Conservation (phyloP, 2,329 filamentous ascomycete genomes). For the Orbilia javanica region DNA sequence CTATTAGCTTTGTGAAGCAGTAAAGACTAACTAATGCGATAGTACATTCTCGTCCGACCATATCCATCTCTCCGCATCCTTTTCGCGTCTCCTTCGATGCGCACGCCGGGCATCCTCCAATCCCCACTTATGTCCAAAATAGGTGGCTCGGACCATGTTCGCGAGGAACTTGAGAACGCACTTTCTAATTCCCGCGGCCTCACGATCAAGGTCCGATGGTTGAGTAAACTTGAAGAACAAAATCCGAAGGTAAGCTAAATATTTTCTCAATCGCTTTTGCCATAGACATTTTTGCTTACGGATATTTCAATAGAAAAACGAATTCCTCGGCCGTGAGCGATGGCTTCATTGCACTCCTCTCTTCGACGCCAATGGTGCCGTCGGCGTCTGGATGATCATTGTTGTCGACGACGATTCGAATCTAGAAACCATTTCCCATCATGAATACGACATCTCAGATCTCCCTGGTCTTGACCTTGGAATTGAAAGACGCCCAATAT, state of each 20-base stretch:
- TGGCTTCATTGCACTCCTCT: slow-evolving; percentile 85
- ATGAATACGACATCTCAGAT: slow-evolving; percentile 43
- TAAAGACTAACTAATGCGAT: slow-evolving; percentile 35
- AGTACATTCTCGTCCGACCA: slow-evolving; percentile 76
- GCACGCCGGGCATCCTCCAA: slow-evolving; percentile 76
- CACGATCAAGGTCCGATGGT: slow-evolving; percentile 80
- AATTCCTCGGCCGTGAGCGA: slow-evolving; percentile 71
- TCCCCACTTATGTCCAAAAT: slow-evolving; percentile 71
- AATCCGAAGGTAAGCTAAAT: slow-evolving; percentile 41
- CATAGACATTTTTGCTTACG: not conserved
- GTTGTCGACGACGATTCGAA: slow-evolving; percentile 70
- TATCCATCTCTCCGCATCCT: slow-evolving; percentile 76
- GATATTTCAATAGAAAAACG: slow-evolving; percentile 63
- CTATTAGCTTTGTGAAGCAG: not conserved
- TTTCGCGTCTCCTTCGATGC: slow-evolving; percentile 77
- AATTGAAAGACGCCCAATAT: slow-evolving; percentile 19
- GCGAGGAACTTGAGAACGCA: slow-evolving; percentile 70
- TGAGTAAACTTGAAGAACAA: slow-evolving; percentile 68
- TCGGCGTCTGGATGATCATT: slow-evolving; percentile 84
- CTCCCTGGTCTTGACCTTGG: slow-evolving; percentile 25
- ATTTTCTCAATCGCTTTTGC: not conserved
- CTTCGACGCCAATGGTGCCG: slow-evolving; percentile 74
- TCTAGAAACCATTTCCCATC: slow-evolving; percentile 8
- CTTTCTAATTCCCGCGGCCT: slow-evolving; percentile 77
- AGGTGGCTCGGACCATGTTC: slow-evolving; percentile 68